Percentiles rank a stretch among this genome's conserved stretches.
These are phyloP conservation scores for Coemansia sp. DNA, from an alignment of 192 early-diverging fungal genomes.

Conservation along the genomic window DNA sequence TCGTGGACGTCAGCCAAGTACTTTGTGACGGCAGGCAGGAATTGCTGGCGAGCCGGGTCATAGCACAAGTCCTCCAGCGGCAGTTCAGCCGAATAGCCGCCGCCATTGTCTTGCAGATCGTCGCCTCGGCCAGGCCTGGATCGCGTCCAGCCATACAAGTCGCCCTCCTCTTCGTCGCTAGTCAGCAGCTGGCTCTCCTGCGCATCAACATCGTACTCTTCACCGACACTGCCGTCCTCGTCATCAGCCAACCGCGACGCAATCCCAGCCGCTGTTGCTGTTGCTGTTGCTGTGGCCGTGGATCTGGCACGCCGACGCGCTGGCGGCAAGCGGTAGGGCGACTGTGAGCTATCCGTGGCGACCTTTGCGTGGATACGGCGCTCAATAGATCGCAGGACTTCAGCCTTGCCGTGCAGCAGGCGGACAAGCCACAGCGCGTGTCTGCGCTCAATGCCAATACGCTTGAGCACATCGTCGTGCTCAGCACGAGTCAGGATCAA, in stretches of 20 bases:
- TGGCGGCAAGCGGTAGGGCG: conserved; percentile 7
- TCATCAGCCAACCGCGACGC: neutral
- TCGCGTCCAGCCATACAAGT: conserved; percentile 39
- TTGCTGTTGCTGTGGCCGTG: neutral
- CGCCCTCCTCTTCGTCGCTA: conserved; percentile 57
- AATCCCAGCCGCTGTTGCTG: neutral
- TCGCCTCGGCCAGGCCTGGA: conserved; percentile 21
- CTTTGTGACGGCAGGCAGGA: conserved; percentile 59
- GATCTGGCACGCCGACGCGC: conserved; percentile 6
- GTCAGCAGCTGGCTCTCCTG: conserved; percentile 47
- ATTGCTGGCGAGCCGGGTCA: conserved; percentile 9
- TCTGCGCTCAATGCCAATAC: conserved; percentile 74
- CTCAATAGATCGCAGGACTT: conserved; percentile 70
- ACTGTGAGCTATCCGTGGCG: conserved; percentile 15
- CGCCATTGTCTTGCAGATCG: conserved; percentile 43
- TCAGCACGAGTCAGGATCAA: conserved; percentile 88
- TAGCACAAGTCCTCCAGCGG: neutral
- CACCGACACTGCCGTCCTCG: neutral
- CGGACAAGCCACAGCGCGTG: conserved; percentile 70
- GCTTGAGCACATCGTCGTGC: conserved; percentile 73
- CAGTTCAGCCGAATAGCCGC: conserved; percentile 10
- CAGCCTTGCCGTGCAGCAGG: conserved; percentile 69
- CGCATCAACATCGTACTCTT: conserved; percentile 17
- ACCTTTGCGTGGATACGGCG: conserved; percentile 60
- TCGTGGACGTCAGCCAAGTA: conserved; percentile 81